These are phyloP conservation scores for Mollisia scopiformis DNA, from an alignment of 2,329 filamentous ascomycete species.

Conservation along the genomic window DNA sequence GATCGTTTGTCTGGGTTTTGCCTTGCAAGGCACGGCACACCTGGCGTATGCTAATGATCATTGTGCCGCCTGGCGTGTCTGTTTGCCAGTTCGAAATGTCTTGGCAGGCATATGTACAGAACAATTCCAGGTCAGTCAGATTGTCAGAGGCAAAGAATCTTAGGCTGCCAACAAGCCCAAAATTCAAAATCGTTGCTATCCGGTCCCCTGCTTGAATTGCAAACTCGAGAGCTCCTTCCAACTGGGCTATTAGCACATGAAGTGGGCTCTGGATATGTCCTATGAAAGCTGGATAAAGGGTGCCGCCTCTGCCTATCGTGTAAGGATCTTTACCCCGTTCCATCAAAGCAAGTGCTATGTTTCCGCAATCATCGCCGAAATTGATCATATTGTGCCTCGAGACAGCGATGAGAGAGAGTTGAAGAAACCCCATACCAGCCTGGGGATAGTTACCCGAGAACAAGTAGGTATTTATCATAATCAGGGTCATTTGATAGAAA, in stretches of 20 bases:
- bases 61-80: constrained; percentile 70
- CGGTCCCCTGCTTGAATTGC: constrained; percentile 71
- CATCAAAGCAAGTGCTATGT: constrained; percentile 64
- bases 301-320: constrained; percentile 68
- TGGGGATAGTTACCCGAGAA: constrained; percentile 67
- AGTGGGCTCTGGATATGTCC: constrained; percentile 70
- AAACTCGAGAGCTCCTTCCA: constrained; percentile 68
- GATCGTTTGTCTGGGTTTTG: constrained; percentile 59
- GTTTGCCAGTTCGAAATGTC: constrained; percentile 73
- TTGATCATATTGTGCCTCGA: constrained; percentile 71
- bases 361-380: constrained; percentile 66
- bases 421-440: constrained; percentile 67
- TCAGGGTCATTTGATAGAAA: constrained; percentile 70
- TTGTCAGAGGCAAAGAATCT: constrained; percentile 73
- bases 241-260: constrained; percentile 55
- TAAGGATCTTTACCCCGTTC: constrained; percentile 64
- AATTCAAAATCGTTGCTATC: constrained; percentile 70
- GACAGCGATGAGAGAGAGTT: constrained; percentile 67
- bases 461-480: constrained; percentile 68
- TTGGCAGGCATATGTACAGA: constrained; percentile 68
- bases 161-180: constrained; percentile 67
- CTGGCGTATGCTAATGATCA: constrained; percentile 68
- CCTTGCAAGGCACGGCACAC: constrained; percentile 73
- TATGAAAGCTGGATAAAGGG: constrained; percentile 69
- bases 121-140: constrained; percentile 67